These are phyloP conservation scores for Leonotis leonurus DNA, from an alignment of 257 asterid genomes.

Conservation along the genomic window DNA sequence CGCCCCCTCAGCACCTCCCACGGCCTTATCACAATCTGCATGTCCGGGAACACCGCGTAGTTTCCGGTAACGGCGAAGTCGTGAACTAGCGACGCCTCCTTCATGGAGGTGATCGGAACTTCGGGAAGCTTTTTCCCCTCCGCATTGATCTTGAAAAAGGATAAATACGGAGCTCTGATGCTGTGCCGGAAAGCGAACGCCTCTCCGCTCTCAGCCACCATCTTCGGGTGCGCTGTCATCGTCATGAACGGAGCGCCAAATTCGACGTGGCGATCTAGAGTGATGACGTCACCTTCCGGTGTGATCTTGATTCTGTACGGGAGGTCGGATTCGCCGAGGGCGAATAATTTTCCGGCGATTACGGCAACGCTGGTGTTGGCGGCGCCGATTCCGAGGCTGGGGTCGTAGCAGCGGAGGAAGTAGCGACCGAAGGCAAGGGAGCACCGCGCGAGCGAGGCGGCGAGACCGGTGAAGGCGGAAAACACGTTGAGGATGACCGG, in stretches of 20 bases:
- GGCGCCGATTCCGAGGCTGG: constrained; percentile 37
- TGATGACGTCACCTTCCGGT: constrained; percentile 38
- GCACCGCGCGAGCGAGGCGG: constrained; percentile 33
- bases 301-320: constrained; percentile 41
- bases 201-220: constrained; percentile 36
- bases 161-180: constrained; percentile 33
- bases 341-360: constrained; percentile 41
- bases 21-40: constrained; percentile 36
- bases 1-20: constrained; percentile 32
- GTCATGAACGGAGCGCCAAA: constrained; percentile 29
- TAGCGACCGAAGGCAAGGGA: constrained; percentile 17
- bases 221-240: constrained; percentile 77
- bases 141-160: constrained; percentile 30
- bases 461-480: constrained; percentile 47
- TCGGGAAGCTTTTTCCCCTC: constrained; percentile 45
- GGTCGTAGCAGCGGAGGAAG: constrained; percentile 28
- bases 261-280: constrained; percentile 55
- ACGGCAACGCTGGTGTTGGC: constrained; percentile 58
- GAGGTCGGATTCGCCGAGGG: constrained; percentile 54
- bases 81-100: constrained; percentile 30
- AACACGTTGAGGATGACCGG: constrained; percentile 42
- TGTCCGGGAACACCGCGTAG: constrained; percentile 44
- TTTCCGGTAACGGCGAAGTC: constrained; percentile 53
- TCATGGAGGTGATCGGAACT: constrained; percentile 37
- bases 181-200: constrained; percentile 48